Evolutionary conservation across 805 yeast species (phyloP), one percentile per base, ranked within the genome.

Genomic region (Priceomyces melissophilus): DNA sequence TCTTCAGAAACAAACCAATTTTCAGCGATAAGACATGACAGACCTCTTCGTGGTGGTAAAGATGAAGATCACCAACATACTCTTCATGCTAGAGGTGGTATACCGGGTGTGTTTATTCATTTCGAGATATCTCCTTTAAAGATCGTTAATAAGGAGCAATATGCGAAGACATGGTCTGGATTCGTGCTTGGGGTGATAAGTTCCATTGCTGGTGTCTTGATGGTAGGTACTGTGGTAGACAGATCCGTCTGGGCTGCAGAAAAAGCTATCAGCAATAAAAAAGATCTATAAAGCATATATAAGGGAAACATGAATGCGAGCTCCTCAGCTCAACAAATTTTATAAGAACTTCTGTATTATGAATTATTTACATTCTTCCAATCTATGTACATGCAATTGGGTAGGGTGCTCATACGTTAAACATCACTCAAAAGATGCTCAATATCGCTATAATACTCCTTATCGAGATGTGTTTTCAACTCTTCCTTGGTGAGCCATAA

Each of bases 91-190:
- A 69, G 79, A 41, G 96, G 97, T 12, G 99, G 99, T 6, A 69
- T 84, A 11, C 98, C 99, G 0, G 96, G 97, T 3, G 74, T 89
- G 3, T 87, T 81, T 61, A 79, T 93, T 67, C 71, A 82, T 53
- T 90, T 90, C 65, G 98, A 93, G 55, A 89, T 93, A 61, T 82
- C 95, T 42, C 96, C 98, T 9, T 72, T 93, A 71, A 88, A 89
- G 58, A 89, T 93, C 38, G 86, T 90, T 55, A 88, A 91, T 65
- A 74, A 79, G 43, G 95, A 93, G 61, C 81, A 73, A 48, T 78
- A 76, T 53, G 75, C 78, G 41, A 84, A 82, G 58, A 75, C 93
- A 2, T 85, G 93, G 82, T 82, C 90, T 25, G 86, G 89, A 1
- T 89, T 90, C 57, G 54, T 88, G 17, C 67, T 89, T 44, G 88